Percentiles rank a stretch among this genome's conserved stretches.
Conservation (phyloP, 2,329 filamentous ascomycete species). For the Scedosporium dehoogii region DNA sequence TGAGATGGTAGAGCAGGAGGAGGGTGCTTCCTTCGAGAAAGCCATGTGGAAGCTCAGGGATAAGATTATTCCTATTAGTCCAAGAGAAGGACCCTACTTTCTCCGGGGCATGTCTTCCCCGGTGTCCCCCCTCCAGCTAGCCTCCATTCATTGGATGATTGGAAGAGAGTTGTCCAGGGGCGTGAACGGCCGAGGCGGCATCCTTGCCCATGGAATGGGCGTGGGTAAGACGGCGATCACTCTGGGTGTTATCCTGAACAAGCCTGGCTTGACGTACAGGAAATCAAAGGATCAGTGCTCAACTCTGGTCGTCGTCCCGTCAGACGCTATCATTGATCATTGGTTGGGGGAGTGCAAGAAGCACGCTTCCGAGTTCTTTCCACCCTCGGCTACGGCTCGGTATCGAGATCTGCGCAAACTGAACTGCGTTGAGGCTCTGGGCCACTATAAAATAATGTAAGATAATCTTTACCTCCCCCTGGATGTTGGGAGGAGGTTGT, state of each 20-base stretch:
- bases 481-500: background rate
- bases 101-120: background rate
- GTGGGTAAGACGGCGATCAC: conserved; percentile 67
- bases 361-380: background rate
- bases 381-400: background rate
- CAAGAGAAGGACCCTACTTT: background rate
- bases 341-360: background rate
- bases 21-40: background rate
- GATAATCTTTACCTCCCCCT: background rate
- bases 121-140: background rate
- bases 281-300: background rate
- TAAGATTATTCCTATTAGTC: background rate
- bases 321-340: background rate
- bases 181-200: conserved; percentile 42
- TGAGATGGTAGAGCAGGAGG: background rate
- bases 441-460: background rate
- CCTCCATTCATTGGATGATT: background rate
- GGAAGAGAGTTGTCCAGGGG: background rate
- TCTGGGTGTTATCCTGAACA: conserved; percentile 59
- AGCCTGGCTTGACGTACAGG: conserved; percentile 29
- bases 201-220: conserved; percentile 54
- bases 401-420: background rate
- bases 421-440: background rate
- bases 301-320: background rate
- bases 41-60: background rate